Evolutionary conservation across 331 rosid genomes (phyloP), one percentile per base, ranked within the genome.

Genomic region (Erythrophleum ivorense): DNA sequence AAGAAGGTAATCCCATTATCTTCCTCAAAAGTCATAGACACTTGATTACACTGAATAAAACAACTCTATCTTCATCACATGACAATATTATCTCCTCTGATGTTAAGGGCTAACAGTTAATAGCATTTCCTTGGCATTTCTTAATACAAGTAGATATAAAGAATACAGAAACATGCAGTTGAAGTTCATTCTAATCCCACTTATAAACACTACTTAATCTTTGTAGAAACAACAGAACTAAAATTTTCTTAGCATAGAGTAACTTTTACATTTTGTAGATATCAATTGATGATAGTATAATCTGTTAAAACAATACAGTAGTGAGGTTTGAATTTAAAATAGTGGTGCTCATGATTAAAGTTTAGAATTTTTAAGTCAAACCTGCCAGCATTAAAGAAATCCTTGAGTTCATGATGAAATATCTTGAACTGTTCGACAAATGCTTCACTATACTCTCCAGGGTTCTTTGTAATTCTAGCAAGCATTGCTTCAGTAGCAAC

Each of bases 361-460:
- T 65, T 77, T 50, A 76, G 52, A 50, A 80, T 29, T 66, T 72
- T 76, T 70, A 55, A 59, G 74, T 69, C 86, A 83, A 77, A 96
- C 99, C 99, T 93, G 89, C 97, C 98, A 88, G 99, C 99, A 84
- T 96, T 96, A 86, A 96, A 96, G 89, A 96, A 96, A 86, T 96
- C 99, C 88, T 96, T 96, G 68, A 96, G 97, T 88, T 96, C 99
- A 24, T 43, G 92, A 85, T 88, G 91, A 88, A 95, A 95, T 86
- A 92, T 92, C 87, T 91, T 89, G 88, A 95, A 95, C 88, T 95
- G 97, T 85, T 93, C 97, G 54, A 95, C 88, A 80, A 95, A 93
- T 5, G 90, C 80, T 80, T 90, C 92, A 86, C 78, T 95, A 80
- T 89, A 95, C 84, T 95, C 92, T 82, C 97, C 97, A 41, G 92